Evolutionary conservation across 371 early-diverging fungal genomes (phyloP), one percentile per base, ranked within the genome.

Genomic region (Vavraia culicis): DNA sequence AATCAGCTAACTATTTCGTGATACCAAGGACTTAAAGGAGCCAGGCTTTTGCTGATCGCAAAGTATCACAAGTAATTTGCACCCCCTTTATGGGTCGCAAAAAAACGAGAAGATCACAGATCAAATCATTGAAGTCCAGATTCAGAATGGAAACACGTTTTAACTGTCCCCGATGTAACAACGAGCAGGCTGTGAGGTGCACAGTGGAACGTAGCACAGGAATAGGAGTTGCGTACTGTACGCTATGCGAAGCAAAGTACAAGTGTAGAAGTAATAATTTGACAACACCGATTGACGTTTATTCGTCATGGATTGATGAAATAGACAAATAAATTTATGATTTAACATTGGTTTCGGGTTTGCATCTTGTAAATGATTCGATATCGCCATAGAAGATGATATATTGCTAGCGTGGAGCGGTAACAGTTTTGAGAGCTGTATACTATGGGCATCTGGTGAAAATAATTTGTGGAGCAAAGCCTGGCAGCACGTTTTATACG

Each of bases 121-220:
- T 57, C 9, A 47, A 48, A 15, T 40, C 15, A 27, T 37, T 33
- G 37, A 48, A 11, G 41, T 44, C 11, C 20, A n/a, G 15, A 5
- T 1, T 13, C 1, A 42, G 34, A 16, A n/a, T 62, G 23, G 58
- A 54, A 33, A 62, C n/a, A 10, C 38, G 56, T 42, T 66, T 59
- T 55, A 47, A 59, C 39, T 66, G 66, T 41, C 62, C 61, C 8
- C 36, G 42, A 34, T 66, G 66, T 38, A 59, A 62, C 41, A 47
- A 59, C 14, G 63, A 62, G 22, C 33, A 51, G 3, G 56, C 56
- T 44, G 66, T 66, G 8, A 40, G 46, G 11, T 66, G 66, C 44
- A 56, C 41, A 39, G 23, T 66, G 16, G 22, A 43, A 9, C 59
- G 49, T 44, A 31, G 32, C 1, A n/a, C 37, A 22, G 42, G 35